phyloP scores from a whole-genome alignment of 225 moss, liverwort and hornwort species.

The Physcomitrium patens region DNA sequence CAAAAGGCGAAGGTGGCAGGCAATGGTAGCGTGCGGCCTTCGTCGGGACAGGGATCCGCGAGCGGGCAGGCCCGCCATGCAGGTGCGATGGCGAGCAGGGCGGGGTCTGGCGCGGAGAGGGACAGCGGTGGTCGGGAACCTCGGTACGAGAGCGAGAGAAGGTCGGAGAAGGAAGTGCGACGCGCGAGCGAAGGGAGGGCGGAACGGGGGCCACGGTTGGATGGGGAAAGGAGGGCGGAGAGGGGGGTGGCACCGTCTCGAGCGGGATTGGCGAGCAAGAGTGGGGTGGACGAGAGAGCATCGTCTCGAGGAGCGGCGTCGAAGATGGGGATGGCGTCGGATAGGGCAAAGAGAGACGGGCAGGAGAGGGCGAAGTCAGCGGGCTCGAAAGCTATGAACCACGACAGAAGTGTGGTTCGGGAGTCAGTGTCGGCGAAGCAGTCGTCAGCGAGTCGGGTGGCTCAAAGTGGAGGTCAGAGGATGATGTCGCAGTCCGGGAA shows the following conservation, averaged over 20 bases:
- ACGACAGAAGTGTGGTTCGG: slow-evolving; percentile 45
- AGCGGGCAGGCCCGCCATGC: slow-evolving; percentile 45
- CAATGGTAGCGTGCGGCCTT: slow-evolving; percentile 38
- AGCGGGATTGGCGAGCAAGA: slow-evolving; percentile 34
- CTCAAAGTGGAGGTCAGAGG: slow-evolving; percentile 37
- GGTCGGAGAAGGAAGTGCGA: slow-evolving; percentile 34
- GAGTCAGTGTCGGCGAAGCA: slow-evolving; percentile 35
- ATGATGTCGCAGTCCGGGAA: slow-evolving; percentile 27
- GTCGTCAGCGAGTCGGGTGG: slow-evolving; percentile 26
- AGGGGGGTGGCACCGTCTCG: slow-evolving; percentile 35
- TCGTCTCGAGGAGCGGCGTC: slow-evolving; percentile 27
- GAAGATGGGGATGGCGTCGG: slow-evolving; percentile 23
- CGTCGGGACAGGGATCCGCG: slow-evolving; percentile 29
- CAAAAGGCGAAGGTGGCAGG: slow-evolving; percentile 40
- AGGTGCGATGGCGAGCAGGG: slow-evolving; percentile 34
- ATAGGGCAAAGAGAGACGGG: slow-evolving; percentile 36
- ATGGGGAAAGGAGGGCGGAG: slow-evolving; percentile 34
- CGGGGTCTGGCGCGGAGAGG: slow-evolving; percentile 43
- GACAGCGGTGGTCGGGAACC: slow-evolving; percentile 41
- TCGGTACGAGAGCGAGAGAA: slow-evolving; percentile 43
- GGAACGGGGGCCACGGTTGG: slow-evolving; percentile 36
- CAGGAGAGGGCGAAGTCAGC: slow-evolving; percentile 40
- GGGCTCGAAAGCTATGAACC: slow-evolving; percentile 49
- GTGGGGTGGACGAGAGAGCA: slow-evolving; percentile 24
- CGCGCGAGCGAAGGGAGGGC: slow-evolving; percentile 34